phyloP scores from a whole-genome alignment of 257 asterid genomes.

The Striga asiatica region DNA sequence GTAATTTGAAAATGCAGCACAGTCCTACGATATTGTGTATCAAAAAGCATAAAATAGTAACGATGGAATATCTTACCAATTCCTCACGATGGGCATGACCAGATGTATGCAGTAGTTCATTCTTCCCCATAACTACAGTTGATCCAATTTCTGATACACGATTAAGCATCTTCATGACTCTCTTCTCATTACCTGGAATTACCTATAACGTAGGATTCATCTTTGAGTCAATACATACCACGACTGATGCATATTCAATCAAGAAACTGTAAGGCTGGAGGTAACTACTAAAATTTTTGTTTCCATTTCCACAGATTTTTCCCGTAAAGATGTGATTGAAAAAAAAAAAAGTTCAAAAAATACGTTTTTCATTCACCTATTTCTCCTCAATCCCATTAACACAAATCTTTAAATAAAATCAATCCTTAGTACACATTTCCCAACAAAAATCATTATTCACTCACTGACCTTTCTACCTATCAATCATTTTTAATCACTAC shows the following conservation, averaged over 20 bases:
- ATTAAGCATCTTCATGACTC: slow-evolving; percentile 94
- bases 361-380: too few species aligned
- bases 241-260: background rate
- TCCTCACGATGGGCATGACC: slow-evolving; percentile 98
- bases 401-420: too few species aligned
- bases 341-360: too few species aligned
- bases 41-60: slow-evolving; percentile 9
- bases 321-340: too few species aligned
- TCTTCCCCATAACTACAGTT: slow-evolving; percentile 88
- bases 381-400: too few species aligned
- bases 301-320: too few species aligned
- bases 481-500: too few species aligned
- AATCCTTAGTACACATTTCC: too few species aligned
- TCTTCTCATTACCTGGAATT: slow-evolving; percentile 94
- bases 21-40: background rate
- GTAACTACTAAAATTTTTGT: too few species aligned
- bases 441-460: too few species aligned
- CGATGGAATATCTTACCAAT: slow-evolving; percentile 49
- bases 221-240: background rate
- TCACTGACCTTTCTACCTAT: too few species aligned
- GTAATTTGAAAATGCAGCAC: slow-evolving; percentile 1
- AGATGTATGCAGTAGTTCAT: slow-evolving; percentile 82
- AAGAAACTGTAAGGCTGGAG: slow-evolving; percentile 5
- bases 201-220: slow-evolving; percentile 41
- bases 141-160: slow-evolving; percentile 94